Conservation (phyloP, 192 early-diverging fungal species). For the Coemansia sp. region DNA sequence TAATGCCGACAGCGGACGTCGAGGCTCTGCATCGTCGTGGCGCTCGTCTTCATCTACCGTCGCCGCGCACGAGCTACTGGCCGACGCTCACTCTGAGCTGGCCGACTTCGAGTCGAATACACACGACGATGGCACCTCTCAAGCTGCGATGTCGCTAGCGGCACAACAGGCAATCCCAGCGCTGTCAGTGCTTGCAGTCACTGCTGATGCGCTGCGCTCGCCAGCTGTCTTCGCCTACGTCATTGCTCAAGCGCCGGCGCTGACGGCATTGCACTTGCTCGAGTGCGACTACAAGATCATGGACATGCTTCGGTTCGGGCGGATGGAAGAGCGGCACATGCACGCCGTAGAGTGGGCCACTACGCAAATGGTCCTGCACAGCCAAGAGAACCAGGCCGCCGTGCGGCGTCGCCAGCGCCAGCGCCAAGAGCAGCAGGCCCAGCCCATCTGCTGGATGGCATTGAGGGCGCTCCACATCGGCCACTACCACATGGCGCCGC, state of each 20-base stretch:
- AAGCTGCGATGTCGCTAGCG: not conserved
- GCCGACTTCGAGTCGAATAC: not conserved
- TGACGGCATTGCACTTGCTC: slow-evolving; percentile 23
- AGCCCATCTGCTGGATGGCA: not conserved
- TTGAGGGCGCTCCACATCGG: slow-evolving; percentile 11
- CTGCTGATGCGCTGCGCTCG: slow-evolving; percentile 34
- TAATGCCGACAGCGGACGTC: slow-evolving; percentile 18
- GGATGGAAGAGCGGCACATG: slow-evolving; percentile 22
- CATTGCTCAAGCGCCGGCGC: slow-evolving; percentile 21
- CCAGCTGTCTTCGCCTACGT: slow-evolving; percentile 24
- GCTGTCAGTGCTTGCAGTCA: slow-evolving; percentile 20
- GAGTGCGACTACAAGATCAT: slow-evolving; percentile 24
- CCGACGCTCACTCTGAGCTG: not conserved
- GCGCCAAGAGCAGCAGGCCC: not conserved
- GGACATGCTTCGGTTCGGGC: slow-evolving; percentile 18
- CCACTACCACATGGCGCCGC: slow-evolving; percentile 20
- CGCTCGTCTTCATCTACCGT: slow-evolving; percentile 25
- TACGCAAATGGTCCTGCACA: slow-evolving; percentile 15
- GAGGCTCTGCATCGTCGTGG: slow-evolving; percentile 26
- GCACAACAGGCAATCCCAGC: not conserved
- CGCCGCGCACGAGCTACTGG: not conserved
- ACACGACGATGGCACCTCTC: not conserved
- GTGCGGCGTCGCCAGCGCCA: not conserved
- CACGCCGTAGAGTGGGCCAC: slow-evolving; percentile 16
- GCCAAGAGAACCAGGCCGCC: slow-evolving; percentile 7